Base-by-base conservation (phyloP, 1,139 yeast species). In the Lizanozyma gosingica region DNA sequence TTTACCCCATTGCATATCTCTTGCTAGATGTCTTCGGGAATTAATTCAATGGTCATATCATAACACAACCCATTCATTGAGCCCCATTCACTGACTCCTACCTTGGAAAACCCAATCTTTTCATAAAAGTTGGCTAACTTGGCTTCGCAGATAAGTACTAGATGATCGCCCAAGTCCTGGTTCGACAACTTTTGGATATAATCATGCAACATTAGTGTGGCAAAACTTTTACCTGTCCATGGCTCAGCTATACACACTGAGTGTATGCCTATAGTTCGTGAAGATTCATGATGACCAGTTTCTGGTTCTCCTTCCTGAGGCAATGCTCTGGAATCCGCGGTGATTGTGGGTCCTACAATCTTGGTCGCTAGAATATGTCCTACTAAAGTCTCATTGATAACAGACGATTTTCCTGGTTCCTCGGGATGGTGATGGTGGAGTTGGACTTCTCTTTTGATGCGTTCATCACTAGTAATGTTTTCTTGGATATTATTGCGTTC, bases 281-380 rank as follows among this genome's bases (percentile, higher is more conserved):
- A 22, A 6, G 9, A 11, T 22, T 22, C 29, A 11, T 22, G 9
- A 11, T 22, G 29, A 11, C 29, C 29, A 4, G 17, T 14, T 4
- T 17, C 16, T 6, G 35, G 15, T 22, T 22, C 11, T 22, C 29
- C 29, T 11, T 22, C 29, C 17, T 53, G 58, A 2, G 88, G 85
- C 17, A 80, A 53, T 38, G 59, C 71, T 96, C 90, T 88, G 14
- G 83, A 63, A 36, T 71, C 76, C 38, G 76, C 78, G 9, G 86
- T 80, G 44, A 90, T 79, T 35, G 52, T 54, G n/a, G 48, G 41
- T 15, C 36, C 36, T 11, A 6, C 9, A 42, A 79, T 79, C 60
- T 90, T 90, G 38, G 97, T 88, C 39, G 88, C 94, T 50, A 90
- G 63, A 37, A 92, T 74, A 54, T 86, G 95, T 9, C 90, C 97